Evolutionary conservation across 805 yeast species (phyloP), one percentile per base, ranked within the genome.

Genomic region (Yamadazyma laniorum): DNA sequence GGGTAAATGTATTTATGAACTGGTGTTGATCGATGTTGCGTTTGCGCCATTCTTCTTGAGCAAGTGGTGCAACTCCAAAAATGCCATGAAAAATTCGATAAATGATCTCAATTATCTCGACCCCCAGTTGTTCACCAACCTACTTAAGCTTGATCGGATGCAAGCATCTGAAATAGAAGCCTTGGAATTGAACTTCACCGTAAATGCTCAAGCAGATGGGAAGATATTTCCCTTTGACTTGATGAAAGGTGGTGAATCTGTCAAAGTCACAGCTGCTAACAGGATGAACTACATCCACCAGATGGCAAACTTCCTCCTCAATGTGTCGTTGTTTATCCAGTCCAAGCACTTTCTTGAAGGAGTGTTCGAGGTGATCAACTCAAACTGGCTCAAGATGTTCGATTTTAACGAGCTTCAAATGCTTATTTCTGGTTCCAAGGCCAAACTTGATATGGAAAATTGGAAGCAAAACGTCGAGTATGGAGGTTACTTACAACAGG

Each of bases 1-100:
- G 31, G 99, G 97, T 1, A 91, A 89, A 55, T 90, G 97, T 52
- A 65, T 91, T 3, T 88, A 86, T 55, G 95, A 87, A 39, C 80
- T 80, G 36, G 82, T 89, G 3, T 66, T 91, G 45, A 77, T 91
- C 6, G 95, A 90, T 58, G 75, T 86, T 17, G 75, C 80, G 13
- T 90, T 91, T 71, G 89, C 97, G 0, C 85, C 91, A 2, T 87
- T 88, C 47, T 91, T 91, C 52, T 58, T 93, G 29, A 58, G 79
- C 74, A 58, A 85, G 53, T 78, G 91, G 82, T 65, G 74, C 34
- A 66, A 63, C 31, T 58, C 70, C 7, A 70, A 66, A 23, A 60
- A 59, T 15, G 40, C 51, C 5, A 54, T 59, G 56, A 74, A 76
- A 41, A 80, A 72, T 48, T 77, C 90, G 0, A 80, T 90, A 50